These are phyloP conservation scores for Akebia trifoliata DNA, from an alignment of 164 flowering plant species.

Conservation along the genomic window DNA sequence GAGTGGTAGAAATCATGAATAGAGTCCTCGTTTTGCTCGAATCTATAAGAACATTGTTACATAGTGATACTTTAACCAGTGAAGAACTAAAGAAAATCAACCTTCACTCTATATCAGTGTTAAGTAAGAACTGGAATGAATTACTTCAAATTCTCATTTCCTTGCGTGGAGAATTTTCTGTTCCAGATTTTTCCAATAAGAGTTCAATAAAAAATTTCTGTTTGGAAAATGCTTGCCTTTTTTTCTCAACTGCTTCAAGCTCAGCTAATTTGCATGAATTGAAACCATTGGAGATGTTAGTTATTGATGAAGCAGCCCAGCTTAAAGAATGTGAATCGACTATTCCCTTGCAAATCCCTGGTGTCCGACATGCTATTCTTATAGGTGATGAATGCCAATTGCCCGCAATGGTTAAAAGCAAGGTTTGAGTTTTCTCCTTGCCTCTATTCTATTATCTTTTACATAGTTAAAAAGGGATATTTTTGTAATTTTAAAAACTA, in stretches of 20 bases:
- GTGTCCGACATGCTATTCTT: conserved; percentile 39
- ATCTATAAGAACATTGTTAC: conserved; percentile 6
- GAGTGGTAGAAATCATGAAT: conserved; percentile 23
- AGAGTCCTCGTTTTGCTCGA: conserved; percentile 17
- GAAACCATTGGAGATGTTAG: conserved; percentile 21
- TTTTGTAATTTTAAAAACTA: no score
- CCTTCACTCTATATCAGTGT: neutral
- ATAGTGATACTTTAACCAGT: neutral
- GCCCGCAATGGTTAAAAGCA: conserved; percentile 52
- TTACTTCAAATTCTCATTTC: conserved; percentile 17
- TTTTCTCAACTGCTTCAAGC: conserved; percentile 48
- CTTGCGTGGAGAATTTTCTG: conserved; percentile 5
- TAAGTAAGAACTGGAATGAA: neutral
- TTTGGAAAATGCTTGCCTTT: conserved; percentile 27
- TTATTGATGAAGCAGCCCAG: conserved; percentile 67
- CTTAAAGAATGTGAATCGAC: conserved; percentile 58
- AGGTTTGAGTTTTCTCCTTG: conserved; percentile 13
- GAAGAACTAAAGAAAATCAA: conserved; percentile 2
- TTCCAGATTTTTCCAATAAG: conserved; percentile 9
- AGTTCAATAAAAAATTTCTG: conserved; percentile 24
- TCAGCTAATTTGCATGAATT: conserved; percentile 17
- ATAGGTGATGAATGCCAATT: conserved; percentile 61
- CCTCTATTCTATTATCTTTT: neutral
- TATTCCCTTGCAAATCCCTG: conserved; percentile 46
- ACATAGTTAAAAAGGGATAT: neutral